Conservation (phyloP, 257 asterid genomes). For the Parsonsia alboflavescens region DNA sequence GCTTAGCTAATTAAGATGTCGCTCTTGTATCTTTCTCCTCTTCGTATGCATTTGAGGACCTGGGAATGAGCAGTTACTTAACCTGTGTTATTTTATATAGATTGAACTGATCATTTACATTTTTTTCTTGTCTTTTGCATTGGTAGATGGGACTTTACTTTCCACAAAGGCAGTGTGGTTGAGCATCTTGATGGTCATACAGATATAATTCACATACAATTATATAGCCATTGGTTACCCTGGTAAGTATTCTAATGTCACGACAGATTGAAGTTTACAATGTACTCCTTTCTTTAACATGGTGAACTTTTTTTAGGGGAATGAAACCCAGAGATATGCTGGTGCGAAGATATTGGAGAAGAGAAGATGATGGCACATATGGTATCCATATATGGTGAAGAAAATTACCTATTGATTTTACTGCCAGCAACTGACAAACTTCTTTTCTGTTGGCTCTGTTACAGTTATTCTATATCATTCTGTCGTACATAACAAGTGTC, state of each 20-base stretch:
- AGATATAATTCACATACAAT: conserved; percentile 70
- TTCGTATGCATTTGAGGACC: neutral
- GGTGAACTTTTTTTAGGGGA: conserved; percentile 46
- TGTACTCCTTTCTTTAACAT: conserved; percentile 16
- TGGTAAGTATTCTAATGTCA: conserved; percentile 43
- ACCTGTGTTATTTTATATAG: neutral
- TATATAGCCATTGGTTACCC: conserved; percentile 82
- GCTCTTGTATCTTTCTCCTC: neutral
- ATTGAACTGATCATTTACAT: neutral
- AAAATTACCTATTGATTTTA: neutral
- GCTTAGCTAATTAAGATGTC: neutral
- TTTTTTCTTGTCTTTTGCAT: conserved; percentile 10
- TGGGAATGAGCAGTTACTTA: neutral
- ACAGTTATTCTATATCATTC: conserved; percentile 91
- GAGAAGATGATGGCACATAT: conserved; percentile 92
- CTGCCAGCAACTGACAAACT: neutral
- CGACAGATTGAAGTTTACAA: conserved; percentile 7
- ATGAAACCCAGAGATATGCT: conserved; percentile 78
- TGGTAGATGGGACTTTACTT: conserved; percentile 90
- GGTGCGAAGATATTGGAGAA: conserved; percentile 90
- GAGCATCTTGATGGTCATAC: conserved; percentile 94
- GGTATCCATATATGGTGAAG: conserved; percentile 37
- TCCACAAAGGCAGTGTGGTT: conserved; percentile 61
- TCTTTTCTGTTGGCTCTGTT: conserved; percentile 7
- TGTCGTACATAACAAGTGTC: conserved; percentile 67